A percentile compares a stretch with the other conserved stretches of the same genome.
phyloP scores from a whole-genome alignment of 768 basidiomycete species.

The Naganishia vishniacii region DNA sequence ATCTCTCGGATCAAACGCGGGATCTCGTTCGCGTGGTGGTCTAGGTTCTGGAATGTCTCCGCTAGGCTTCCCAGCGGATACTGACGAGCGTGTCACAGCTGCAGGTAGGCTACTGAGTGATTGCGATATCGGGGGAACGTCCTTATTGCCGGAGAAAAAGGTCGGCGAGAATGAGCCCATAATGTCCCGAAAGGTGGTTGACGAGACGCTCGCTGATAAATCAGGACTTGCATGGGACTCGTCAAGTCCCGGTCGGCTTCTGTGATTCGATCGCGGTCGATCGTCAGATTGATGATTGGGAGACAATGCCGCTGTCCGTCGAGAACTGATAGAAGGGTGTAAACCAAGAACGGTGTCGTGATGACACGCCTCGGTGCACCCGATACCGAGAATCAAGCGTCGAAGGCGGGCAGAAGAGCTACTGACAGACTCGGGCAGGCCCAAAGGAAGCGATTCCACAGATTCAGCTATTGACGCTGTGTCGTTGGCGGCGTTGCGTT shows the following conservation, averaged over 20 bases:
- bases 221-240: slow-evolving; percentile 5
- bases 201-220: slow-evolving; percentile 5
- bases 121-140: slow-evolving; percentile 15
- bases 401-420: slow-evolving; percentile 12
- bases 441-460: slow-evolving; percentile 1
- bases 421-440: neutral
- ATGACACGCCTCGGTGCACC: slow-evolving; percentile 8
- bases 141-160: slow-evolving; percentile 10
- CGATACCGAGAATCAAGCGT: slow-evolving; percentile 4
- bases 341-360: neutral
- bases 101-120: slow-evolving; percentile 14
- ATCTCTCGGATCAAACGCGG: slow-evolving; percentile 9
- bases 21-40: neutral
- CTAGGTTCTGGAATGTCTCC: slow-evolving; percentile 13
- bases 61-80: slow-evolving; percentile 6
- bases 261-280: neutral
- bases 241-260: neutral
- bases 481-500: neutral
- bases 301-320: neutral
- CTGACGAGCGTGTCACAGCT: neutral
- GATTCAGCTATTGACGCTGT: slow-evolving; percentile 21
- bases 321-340: neutral
- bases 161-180: slow-evolving; percentile 18
- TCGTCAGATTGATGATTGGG: neutral
- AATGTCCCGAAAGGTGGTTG: slow-evolving; percentile 8